Evolutionary conservation across 2,329 filamentous ascomycete species (phyloP).

Genomic region (Metarhizium anisopliae): DNA sequence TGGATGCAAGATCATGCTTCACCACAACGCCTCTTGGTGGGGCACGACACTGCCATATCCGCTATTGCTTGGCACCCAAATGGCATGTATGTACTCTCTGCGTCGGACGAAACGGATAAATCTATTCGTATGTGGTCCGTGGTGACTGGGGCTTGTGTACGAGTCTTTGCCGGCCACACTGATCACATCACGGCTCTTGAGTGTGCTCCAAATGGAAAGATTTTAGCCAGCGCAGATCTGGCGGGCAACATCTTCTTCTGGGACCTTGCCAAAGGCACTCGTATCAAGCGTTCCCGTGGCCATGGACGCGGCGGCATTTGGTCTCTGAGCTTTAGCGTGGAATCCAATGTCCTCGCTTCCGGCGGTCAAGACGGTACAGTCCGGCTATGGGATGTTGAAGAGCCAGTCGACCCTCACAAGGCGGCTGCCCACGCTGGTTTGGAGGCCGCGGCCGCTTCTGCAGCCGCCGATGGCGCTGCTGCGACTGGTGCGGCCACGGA

Average conservation of each 20-base stretch:
- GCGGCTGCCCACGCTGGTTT: constrained; percentile 36
- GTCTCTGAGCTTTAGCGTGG: constrained; percentile 86
- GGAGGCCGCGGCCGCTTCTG: constrained; percentile 31
- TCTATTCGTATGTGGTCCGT: constrained; percentile 97
- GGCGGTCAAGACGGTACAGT: constrained; percentile 90
- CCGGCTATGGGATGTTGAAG: constrained; percentile 82
- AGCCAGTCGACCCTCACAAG: constrained; percentile 56
- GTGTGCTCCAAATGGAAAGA: constrained; percentile 79
- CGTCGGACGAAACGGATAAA: constrained; percentile 74
- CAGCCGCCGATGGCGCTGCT: constrained; percentile 35
- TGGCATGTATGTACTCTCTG: constrained; percentile 86
- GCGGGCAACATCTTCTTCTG: constrained; percentile 88
- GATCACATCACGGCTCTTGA: constrained; percentile 79
- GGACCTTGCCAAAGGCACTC: constrained; percentile 79
- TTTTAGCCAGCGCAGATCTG: constrained; percentile 83
- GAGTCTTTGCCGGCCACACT: constrained; percentile 85
- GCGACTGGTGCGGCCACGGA: constrained; percentile 19
- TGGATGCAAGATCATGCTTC: constrained; percentile 93
- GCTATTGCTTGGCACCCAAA: constrained; percentile 92
- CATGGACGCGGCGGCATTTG: constrained; percentile 91
- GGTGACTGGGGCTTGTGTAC: constrained; percentile 76
- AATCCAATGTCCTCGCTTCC: constrained; percentile 83
- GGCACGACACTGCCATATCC: constrained; percentile 90
- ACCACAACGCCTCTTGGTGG: constrained; percentile 77
- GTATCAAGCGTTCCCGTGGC: constrained; percentile 87